Base-by-base conservation (phyloP, 805 yeast genomes). In the Cyberlindnera nakhonratchasimensis region DNA sequence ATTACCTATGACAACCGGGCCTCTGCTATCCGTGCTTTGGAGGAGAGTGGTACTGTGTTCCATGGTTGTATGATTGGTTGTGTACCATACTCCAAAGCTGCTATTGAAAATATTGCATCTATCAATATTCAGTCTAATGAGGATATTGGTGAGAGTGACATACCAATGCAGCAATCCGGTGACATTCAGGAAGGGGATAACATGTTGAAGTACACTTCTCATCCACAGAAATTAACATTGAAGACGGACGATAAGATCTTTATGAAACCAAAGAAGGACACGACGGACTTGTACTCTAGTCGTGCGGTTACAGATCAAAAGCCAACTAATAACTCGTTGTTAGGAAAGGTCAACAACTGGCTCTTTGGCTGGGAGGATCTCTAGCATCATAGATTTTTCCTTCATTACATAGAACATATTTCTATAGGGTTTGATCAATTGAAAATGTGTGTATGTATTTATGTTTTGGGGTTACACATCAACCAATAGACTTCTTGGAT, bases 1-100 rank as follows among this genome's bases (percentile, higher is more conserved):
- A 60, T 91, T 40, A 90, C 97, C 4, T 93, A 79, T 61, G 83
- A 80, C 43, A 82, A 80, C 45, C 76, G 84, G 7, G 68, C 82
- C 2, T 74, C 90, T 9, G 96, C 96, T 2, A 62, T 78, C 14
- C 79, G 95, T 42, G 96, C 99, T 0, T 66, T 90, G 33, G 80
- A 85, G 50, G 96, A 89, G 57, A 86, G 87, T 58, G 95, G 96
- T 4, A 62, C 71, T 11, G 73, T 80, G 6, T 76, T 82, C 54
- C 84, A 82, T 40, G 91, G 86, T 1, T 68, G 72, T 20, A 54
- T 75, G 61, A 62, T 81, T 59, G 79, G 95, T 57, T 63, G 95
- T 74, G 62, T 83, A 9, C 86, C 95, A 5, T 83, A 82, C 57
- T 71, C 76, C 12, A 79, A 76, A 48, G 66, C 69, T 21, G 71